Percentiles rank a stretch among this genome's conserved stretches.
Conservation (phyloP, 768 basidiomycete genomes). For the Pleurotus ostreatus region DNA sequence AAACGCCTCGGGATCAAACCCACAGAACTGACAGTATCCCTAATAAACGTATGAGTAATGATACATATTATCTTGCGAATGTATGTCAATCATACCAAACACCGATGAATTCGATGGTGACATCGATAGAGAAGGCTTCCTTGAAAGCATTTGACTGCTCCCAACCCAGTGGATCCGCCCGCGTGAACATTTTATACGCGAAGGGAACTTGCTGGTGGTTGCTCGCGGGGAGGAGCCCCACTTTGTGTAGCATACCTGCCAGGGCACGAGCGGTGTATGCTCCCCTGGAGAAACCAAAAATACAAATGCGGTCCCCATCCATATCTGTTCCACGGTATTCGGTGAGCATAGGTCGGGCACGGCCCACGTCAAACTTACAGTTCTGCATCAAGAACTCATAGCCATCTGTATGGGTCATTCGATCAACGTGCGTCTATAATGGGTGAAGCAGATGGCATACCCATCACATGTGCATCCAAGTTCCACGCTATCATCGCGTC, state of each 20-base stretch:
- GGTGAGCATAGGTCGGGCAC: slow-evolving; percentile 16
- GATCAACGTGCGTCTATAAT: background rate
- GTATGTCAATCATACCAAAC: slow-evolving; percentile 36
- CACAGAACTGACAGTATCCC: slow-evolving; percentile 57
- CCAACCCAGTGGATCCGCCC: slow-evolving; percentile 44
- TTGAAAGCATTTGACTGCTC: slow-evolving; percentile 52
- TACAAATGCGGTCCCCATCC: slow-evolving; percentile 54
- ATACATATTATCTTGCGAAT: background rate
- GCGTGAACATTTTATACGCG: slow-evolving; percentile 59
- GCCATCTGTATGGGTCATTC: background rate
- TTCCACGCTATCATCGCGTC: slow-evolving; percentile 50
- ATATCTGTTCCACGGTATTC: slow-evolving; percentile 26
- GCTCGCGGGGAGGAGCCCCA: slow-evolving; percentile 42
- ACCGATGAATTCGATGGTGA: slow-evolving; percentile 55
- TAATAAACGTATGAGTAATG: slow-evolving; percentile 13
- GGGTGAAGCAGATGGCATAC: slow-evolving; percentile 20
- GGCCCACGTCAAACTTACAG: slow-evolving; percentile 59
- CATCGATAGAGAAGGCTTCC: slow-evolving; percentile 47
- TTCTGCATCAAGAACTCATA: slow-evolving; percentile 29
- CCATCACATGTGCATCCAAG: slow-evolving; percentile 45
- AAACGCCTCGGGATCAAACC: slow-evolving; percentile 39
- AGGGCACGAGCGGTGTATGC: slow-evolving; percentile 58
- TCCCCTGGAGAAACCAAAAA: slow-evolving; percentile 69
- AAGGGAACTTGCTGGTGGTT: slow-evolving; percentile 58
- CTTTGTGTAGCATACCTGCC: slow-evolving; percentile 50